Base-by-base conservation (phyloP, 371 early-diverging fungal genomes). In the Phascolomyces articulosus region DNA sequence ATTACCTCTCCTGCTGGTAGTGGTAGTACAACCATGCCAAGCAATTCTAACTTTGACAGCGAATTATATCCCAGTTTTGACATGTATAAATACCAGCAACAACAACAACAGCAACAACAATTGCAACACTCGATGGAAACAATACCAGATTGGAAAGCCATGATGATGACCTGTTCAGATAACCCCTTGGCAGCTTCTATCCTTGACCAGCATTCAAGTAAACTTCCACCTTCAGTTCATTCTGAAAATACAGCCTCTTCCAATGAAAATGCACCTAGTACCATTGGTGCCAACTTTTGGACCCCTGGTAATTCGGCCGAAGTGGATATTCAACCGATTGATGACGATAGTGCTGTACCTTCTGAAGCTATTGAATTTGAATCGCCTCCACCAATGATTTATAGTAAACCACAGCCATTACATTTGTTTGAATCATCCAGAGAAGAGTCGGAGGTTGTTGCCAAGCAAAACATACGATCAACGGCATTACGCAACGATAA, bases 341-440 rank as follows among this genome's bases (percentile, higher is more conserved):
- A 58, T 34, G 64, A 60, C 11, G 11, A 34, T 34, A 34, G 34
- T 11, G 61, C 64, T 18, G 53, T 51, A 34, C 71, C 65, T 16
- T 67, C 65, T 27, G 68, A 67, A 41, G 54, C 58, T 40, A 60
- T 71, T 21, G 68, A 71, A 15, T 71, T 71, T 20, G 23, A 58
- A 44, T 44, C 44, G 16, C 44, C 2, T 4, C 47, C 41, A 40
- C 49, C 40, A 8, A 59, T 41, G 59, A 47, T 23, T 26, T 21
- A 59, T n/a, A 59, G 55, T 18, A 40, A 57, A 16, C 63, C 41
- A 24, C 73, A 70, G 24, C 73, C 63, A 8, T 23, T 53, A 2
- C 67, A 56, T 38, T 40, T 65, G 23, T 76, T 76, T 53, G 69
- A 77, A 63, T 71, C 75, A 8, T 47, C 64, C 13, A 44, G 65